Base-by-base conservation (phyloP, 1,139 yeast genomes). In the Hansenula sp. region DNA sequence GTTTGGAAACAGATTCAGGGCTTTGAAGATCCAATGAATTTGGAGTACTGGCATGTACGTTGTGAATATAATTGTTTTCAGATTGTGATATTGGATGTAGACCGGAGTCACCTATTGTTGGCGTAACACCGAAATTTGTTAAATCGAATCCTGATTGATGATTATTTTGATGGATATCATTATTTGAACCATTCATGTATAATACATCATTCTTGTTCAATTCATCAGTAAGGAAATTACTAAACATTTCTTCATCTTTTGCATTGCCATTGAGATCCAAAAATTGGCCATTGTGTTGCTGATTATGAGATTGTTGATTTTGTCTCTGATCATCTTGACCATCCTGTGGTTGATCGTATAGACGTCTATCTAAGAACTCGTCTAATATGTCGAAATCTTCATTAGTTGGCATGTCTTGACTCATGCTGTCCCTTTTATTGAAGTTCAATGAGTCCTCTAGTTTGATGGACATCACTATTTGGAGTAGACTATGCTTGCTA, bases 281-380 rank as follows among this genome's bases (percentile, higher is more conserved):
- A 16, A 10, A 14, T 10, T 32, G 34, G 16, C 4, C 27, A 16
- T 14, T 32, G 12, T 30, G 31, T 25, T 25, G 28, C 7, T 25
- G 28, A 7, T 25, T 5, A 5, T 25, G 14, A 5, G 7, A 14
- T n/a, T 27, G 29, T 27, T 33, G 26, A 7, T 21, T 6, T 21
- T 21, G 24, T 21, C 6, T 6, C 12, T 7, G 26, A 6, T 24
- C n/a, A n/a, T n/a, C 13, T 24, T 24, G 26, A 11, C 12, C 12
- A 11, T 33, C 20, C 25, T 19, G 21, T 8, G 20, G 17, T 16
- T 50, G 54, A 25, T 73, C 79, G 47, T 74, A 76, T 3, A 76
- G 72, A 41, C 82, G 61, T 51, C 73, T 76, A 55, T 77, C 83
- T 40, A 77, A 62, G 49, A 77, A 77, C 56, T 77, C 83, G 50